Conservation (phyloP, 148 eudicot genomes). For the Chenopodium berlandieri region DNA sequence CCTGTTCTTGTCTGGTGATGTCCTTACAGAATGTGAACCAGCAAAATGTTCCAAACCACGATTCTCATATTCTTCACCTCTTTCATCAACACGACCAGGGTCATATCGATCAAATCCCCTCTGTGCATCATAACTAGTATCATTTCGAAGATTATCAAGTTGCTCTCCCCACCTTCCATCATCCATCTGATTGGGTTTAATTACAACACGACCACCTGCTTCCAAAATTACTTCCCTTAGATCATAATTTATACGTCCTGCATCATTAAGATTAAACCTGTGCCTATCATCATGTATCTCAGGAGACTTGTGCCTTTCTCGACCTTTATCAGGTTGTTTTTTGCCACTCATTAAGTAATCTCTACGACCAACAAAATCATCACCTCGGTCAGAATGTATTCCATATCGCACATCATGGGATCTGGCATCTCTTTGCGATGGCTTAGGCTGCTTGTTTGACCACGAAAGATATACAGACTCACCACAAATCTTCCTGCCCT, state of each 20-base stretch:
- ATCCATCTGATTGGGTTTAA: conserved; percentile 23
- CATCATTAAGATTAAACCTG: conserved; percentile 21
- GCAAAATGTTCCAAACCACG: background rate
- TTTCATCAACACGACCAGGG: conserved; percentile 39
- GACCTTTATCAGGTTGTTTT: conserved; percentile 19
- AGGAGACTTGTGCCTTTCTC: conserved; percentile 24
- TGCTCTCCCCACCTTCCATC: conserved; percentile 46
- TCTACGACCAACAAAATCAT: conserved; percentile 21
- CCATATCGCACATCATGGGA: conserved; percentile 26
- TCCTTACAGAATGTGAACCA: conserved; percentile 15
- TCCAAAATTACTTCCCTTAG: conserved; percentile 21
- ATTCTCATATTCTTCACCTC: conserved; percentile 15
- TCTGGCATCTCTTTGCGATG: conserved; percentile 28
- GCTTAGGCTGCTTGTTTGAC: conserved; percentile 57
- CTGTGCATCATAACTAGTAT: conserved; percentile 24
- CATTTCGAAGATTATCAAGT: conserved; percentile 27
- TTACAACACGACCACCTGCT: conserved; percentile 22
- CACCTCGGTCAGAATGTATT: conserved; percentile 25
- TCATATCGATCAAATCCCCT: conserved; percentile 48
- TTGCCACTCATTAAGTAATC: conserved; percentile 17
- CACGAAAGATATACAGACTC: conserved; percentile 47
- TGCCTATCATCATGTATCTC: conserved; percentile 27
- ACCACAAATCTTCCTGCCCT: conserved; percentile 57
- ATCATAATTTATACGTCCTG: conserved; percentile 12
- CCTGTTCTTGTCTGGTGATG: conserved; percentile 16